A percentile compares a stretch with the other conserved stretches of the same genome.
phyloP scores from a whole-genome alignment of 306 rosid genomes.

The Ormosia emarginata region DNA sequence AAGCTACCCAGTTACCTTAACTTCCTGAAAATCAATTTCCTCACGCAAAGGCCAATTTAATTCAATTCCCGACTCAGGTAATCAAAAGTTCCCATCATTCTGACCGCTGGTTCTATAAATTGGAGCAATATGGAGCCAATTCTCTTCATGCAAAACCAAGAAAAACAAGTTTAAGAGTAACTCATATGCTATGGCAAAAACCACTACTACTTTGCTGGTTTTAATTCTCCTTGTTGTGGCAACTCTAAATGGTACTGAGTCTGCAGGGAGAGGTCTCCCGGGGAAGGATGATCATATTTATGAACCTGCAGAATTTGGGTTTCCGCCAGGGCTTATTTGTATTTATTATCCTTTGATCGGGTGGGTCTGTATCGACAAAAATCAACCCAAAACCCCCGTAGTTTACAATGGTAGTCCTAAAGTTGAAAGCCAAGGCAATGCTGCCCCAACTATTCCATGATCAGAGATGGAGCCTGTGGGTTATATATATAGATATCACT shows the following conservation, averaged over 20 bases:
- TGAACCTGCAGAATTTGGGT: too few species aligned
- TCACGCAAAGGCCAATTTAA: background rate
- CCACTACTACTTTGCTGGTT: background rate
- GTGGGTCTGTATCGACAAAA: too few species aligned
- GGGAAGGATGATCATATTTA: background rate
- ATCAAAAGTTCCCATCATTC: background rate
- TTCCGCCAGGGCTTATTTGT: too few species aligned
- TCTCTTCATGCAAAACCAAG: background rate
- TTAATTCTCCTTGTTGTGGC: conserved; percentile 14
- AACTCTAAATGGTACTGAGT: conserved; percentile 20
- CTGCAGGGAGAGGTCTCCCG: conserved; percentile 19
- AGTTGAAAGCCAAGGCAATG: background rate
- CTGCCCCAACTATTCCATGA: background rate
- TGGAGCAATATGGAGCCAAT: background rate
- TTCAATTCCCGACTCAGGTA: background rate
- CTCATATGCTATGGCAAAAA: conserved; percentile 26
- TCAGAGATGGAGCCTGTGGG: background rate
- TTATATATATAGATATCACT: background rate
- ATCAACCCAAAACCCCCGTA: too few species aligned
- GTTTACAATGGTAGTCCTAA: background rate
- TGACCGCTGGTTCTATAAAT: background rate
- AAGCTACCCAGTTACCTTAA: background rate
- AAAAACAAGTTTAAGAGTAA: background rate
- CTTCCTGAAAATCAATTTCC: background rate
- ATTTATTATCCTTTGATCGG: too few species aligned